Base-by-base conservation (phyloP, 2,329 filamentous ascomycete species). In the Claviceps sp. region DNA sequence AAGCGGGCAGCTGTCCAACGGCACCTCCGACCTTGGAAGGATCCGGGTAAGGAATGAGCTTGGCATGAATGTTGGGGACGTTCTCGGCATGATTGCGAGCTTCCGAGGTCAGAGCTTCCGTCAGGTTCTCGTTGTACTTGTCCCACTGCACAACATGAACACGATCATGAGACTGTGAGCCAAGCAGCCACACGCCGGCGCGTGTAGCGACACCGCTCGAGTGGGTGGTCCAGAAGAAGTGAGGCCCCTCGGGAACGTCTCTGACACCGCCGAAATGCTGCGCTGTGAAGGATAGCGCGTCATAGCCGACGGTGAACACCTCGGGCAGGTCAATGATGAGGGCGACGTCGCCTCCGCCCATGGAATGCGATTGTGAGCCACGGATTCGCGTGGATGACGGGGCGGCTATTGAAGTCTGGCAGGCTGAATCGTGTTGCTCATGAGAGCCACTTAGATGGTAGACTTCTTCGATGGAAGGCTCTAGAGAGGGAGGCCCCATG, bases 191-290 rank as follows among this genome's bases (percentile, higher is more conserved):
- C 60, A 76, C 80, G 5, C 78, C 81, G 51, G 70, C 75, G 3
- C 80, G 72, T 34, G 71, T 64, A 2, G 76, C 76, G 17, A 71
- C 67, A 17, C 69, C 68, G 2, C 68, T 67, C 0, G 72, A 69
- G 22, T 76, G 70, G 2, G 78, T 70, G 30, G 76, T 72, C 78
- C 79, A 84, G 53, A 82, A 68, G 54, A 84, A 75, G 60, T 84
- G 81, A 14, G 74, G 62, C 0, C 81, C 81, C 0, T 68, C 60
- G 0, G 78, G 77, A 26, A 84, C 67, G 51, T 78, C 70, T 22
- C 72, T 72, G 53, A 84, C 68, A 19, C 80, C 80, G 7, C 67
- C 65, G 57, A 82, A 77, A 22, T 70, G 63, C 42, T 64, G 66
- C 5, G 70, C 69, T 16, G 69, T 73, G 55, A 78, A 71, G 2